phyloP scores from a whole-genome alignment of 2,329 filamentous ascomycete species.

The Diplodia intermedia region DNA sequence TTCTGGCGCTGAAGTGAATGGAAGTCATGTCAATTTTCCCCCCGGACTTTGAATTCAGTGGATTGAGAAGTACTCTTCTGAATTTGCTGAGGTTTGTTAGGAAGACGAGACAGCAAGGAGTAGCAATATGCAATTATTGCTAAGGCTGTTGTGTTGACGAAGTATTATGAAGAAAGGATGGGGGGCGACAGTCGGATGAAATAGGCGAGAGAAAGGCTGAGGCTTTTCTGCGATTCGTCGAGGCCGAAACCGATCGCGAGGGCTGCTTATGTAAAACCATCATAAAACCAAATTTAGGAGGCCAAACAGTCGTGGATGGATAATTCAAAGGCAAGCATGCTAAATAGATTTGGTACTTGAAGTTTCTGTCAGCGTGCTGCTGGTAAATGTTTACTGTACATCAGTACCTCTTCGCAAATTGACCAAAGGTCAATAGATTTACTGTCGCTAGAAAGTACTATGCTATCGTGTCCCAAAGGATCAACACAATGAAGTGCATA shows the following conservation, averaged over 20 bases:
- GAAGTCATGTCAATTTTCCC: not conserved
- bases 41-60: not conserved
- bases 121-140: not conserved
- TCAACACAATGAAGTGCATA: too few relatives aligned
- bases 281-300: too few relatives aligned
- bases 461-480: too few relatives aligned
- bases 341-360: too few relatives aligned
- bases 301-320: not conserved
- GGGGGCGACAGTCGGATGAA: not conserved
- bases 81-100: not conserved
- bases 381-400: too few relatives aligned
- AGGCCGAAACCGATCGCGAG: not conserved
- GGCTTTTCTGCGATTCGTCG: slow-evolving; percentile 21
- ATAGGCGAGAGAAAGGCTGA: not conserved
- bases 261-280: not conserved
- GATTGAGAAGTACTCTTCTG: not conserved
- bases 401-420: too few relatives aligned
- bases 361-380: too few relatives aligned
- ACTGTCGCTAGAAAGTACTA: too few relatives aligned
- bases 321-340: not conserved
- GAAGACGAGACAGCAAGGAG: too few relatives aligned
- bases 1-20: not conserved
- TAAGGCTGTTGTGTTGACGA: not conserved
- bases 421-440: too few relatives aligned
- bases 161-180: not conserved